Evolutionary conservation across 176 grass and related monocot genomes (phyloP), one percentile per base, ranked within the genome.

Genomic region (Themeda triandra): DNA sequence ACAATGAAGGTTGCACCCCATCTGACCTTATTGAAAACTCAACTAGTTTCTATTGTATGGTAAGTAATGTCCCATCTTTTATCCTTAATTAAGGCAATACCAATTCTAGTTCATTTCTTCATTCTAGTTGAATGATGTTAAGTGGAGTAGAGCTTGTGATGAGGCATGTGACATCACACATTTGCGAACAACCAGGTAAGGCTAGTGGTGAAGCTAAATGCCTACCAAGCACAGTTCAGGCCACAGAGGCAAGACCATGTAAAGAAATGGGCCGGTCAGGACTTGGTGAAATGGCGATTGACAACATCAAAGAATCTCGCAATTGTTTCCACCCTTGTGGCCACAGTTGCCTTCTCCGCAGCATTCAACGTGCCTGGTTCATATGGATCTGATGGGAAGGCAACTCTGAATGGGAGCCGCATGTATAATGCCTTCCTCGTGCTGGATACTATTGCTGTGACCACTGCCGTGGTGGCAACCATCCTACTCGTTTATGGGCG

Each of bases 181-280:
- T 18, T 49, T 49, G 2, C 1, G 13, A 49, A 15, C 23, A 13
- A 21, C 63, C 72, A 92, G 82, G 74, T 82, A 13, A 60, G 66
- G 8, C 37, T 77, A 27, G 69, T 75, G 17, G 54, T 81, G 36
- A 78, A 60, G 54, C 5, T 92, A 12, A 78, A 65, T 75, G 54
- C 66, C 19, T 75, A 33, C 36, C 72, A 83, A 63, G 81, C 83
- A 70, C 73, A 27, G 10, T 92, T 92, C 59, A 75, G 74, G 53
- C 86, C 90, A 13, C 66, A 80, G 21, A 45, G 90, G 32, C 90
- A 92, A 80, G 90, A 92, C 67, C 83, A 89, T 49, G 39, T 83
- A 59, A 70, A 73, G 65, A 71, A 85, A 66, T 89, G 87, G 90
- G 83, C 67, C n/a, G 73, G 75, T 4, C 85, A 87, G 25, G 63